Percentiles rank a stretch among this genome's conserved stretches.
phyloP scores from a whole-genome alignment of 164 flowering plant genomes.

The Liquidambar formosana region DNA sequence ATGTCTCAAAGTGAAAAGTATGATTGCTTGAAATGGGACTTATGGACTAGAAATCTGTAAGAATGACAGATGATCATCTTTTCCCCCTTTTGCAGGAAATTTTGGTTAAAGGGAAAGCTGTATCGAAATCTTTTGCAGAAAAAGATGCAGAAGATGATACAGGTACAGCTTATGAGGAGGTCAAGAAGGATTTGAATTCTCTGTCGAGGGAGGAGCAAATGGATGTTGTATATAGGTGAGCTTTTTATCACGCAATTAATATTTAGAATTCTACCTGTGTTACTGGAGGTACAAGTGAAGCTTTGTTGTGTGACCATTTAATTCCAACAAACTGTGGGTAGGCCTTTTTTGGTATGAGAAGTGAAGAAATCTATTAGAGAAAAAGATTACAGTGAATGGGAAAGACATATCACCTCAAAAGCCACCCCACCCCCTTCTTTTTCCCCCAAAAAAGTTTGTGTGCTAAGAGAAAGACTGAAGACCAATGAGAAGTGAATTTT shows the following conservation, averaged over 20 bases:
- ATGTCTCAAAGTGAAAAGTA: not conserved
- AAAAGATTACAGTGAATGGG: not conserved
- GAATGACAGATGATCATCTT: not conserved
- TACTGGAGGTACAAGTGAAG: not conserved
- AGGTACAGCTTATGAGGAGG: constrained; percentile 45
- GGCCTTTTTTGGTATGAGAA: not conserved
- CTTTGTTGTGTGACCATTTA: not conserved
- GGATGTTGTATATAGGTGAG: constrained; percentile 76
- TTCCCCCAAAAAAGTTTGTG: too few relatives aligned
- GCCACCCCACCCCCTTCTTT: too few relatives aligned
- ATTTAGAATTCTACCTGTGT: not conserved
- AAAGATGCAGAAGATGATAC: constrained; percentile 38
- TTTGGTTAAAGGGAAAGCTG: constrained; percentile 34
- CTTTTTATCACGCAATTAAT: not conserved
- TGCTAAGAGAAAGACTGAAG: too few relatives aligned
- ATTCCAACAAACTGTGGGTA: not conserved
- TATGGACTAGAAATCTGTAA: not conserved
- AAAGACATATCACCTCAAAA: not conserved
- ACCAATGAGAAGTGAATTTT: too few relatives aligned
- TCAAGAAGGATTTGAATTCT: constrained; percentile 64
- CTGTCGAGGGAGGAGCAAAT: constrained; percentile 84
- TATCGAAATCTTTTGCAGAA: constrained; percentile 26
- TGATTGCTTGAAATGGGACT: not conserved
- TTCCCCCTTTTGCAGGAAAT: constrained; percentile 43
- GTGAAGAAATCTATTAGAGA: not conserved